Evolutionary conservation across 257 asterid species (phyloP).

Genomic region (Galeopsis tetrahit): DNA sequence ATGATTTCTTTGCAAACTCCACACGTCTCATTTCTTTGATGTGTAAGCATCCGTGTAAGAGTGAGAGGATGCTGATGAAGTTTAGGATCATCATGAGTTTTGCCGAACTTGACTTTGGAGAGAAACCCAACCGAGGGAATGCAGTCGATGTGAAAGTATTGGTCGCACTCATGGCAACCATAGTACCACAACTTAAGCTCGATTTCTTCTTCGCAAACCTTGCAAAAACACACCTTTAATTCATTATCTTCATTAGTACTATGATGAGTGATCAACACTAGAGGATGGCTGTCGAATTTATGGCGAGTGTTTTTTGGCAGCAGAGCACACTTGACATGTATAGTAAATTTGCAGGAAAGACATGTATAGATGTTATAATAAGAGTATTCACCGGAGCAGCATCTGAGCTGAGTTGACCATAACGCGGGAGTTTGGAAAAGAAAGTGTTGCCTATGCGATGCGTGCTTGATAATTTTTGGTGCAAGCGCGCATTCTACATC

Average conservation of each 20-base stretch:
- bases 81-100: background rate
- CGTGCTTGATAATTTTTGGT: too few relatives aligned
- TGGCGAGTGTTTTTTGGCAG: background rate
- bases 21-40: too few relatives aligned
- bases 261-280: background rate
- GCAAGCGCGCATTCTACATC: too few relatives aligned
- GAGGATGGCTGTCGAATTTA: conserved; percentile 24
- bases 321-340: conserved; percentile 14
- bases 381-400: background rate
- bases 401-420: background rate
- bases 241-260: background rate
- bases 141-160: conserved; percentile 23
- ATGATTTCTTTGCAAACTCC: too few relatives aligned
- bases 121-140: conserved; percentile 10
- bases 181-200: conserved; percentile 12
- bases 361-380: background rate
- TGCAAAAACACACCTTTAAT: background rate
- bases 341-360: background rate
- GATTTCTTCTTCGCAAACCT: conserved; percentile 4
- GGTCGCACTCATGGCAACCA: background rate
- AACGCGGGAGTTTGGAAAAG: background rate
- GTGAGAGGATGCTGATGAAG: background rate
- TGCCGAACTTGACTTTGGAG: conserved; percentile 22
- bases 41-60: conserved; percentile 25
- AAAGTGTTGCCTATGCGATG: too few relatives aligned